A percentile compares a stretch with the other conserved stretches of the same genome.
phyloP scores from a whole-genome alignment of 176 grass and related monocot genomes.

The Triticum urartu region DNA sequence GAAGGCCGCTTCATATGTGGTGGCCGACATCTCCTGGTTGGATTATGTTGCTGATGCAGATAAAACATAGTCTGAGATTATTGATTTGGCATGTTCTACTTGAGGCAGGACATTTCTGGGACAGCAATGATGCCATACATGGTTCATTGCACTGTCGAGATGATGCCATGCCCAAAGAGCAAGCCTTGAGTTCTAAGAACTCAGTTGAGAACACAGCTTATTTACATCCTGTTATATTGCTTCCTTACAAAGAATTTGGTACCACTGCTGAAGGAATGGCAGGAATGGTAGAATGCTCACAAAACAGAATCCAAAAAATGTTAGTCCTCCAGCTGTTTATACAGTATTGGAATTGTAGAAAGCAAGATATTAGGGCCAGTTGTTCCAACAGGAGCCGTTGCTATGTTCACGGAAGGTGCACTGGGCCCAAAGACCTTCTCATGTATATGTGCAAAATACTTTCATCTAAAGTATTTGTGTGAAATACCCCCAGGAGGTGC shows the following conservation, averaged over 20 bases:
- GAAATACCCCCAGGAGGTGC: too few species aligned
- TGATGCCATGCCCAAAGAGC: constrained; percentile 32
- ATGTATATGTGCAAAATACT: too few species aligned
- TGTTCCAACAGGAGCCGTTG: too few species aligned
- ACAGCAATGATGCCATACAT: constrained; percentile 29
- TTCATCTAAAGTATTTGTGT: too few species aligned
- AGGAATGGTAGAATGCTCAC: constrained; percentile 22
- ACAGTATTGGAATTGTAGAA: constrained; percentile 20
- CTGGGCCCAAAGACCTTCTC: too few species aligned
- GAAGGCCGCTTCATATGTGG: constrained; percentile 23
- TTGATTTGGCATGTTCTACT: constrained; percentile 42
- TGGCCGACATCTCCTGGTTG: constrained; percentile 49
- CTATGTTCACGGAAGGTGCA: too few species aligned
- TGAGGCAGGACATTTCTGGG: constrained; percentile 34
- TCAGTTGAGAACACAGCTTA: constrained; percentile 2
- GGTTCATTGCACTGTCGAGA: constrained; percentile 23
- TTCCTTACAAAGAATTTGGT: constrained; percentile 57
- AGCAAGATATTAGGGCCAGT: too few species aligned
- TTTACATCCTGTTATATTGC: constrained; percentile 51
- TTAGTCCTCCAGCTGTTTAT: constrained; percentile 21
- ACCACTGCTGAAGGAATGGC: constrained; percentile 19
- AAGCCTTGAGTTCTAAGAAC: constrained; percentile 36
- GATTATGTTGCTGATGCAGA: constrained; percentile 54
- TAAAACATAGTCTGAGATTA: constrained; percentile 40
- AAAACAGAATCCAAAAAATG: constrained; percentile 1